These are phyloP conservation scores for Beauveria scarabaeidicola DNA, from an alignment of 2,329 filamentous ascomycete species.

Conservation along the genomic window DNA sequence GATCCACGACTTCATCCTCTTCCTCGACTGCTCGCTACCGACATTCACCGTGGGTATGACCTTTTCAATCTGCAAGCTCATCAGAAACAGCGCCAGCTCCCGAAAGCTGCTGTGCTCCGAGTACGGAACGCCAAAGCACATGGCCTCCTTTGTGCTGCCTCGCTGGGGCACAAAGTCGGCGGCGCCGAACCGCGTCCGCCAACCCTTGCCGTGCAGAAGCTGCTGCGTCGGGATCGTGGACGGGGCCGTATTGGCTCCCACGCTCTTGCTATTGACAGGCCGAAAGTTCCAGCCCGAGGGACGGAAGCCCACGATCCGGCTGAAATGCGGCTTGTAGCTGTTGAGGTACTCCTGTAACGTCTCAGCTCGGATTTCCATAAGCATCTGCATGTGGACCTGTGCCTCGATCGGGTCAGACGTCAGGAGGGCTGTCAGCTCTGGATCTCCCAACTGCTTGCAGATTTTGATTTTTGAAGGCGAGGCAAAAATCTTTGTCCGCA, in stretches of 20 bases:
- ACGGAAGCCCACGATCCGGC: conserved; percentile 79
- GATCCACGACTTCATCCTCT: conserved; percentile 56
- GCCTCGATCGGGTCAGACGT: conserved; percentile 75
- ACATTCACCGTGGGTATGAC: conserved; percentile 91
- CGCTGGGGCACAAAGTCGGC: conserved; percentile 71
- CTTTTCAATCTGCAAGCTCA: conserved; percentile 76
- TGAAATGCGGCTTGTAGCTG: conserved; percentile 71
- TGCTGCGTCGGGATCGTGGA: conserved; percentile 40
- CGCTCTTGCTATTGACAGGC: conserved; percentile 47
- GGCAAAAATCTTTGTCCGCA: conserved; percentile 84
- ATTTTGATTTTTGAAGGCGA: conserved; percentile 75
- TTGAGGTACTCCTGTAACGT: conserved; percentile 85
- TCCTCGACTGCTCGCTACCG: conserved; percentile 47
- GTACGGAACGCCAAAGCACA: conserved; percentile 91
- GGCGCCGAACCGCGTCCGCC: conserved; percentile 66
- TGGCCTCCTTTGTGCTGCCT: conserved; percentile 72
- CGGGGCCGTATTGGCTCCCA: conserved; percentile 46
- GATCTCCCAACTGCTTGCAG: conserved; percentile 75
- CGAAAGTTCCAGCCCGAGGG: conserved; percentile 93
- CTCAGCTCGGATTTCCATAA: conserved; percentile 89
- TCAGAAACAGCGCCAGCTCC: conserved; percentile 89
- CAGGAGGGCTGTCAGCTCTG: conserved; percentile 67
- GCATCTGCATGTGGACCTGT: conserved; percentile 94
- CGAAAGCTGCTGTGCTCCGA: conserved; percentile 93
- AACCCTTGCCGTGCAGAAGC: conserved; percentile 52